Percentiles rank a stretch among this genome's conserved stretches.
Evolutionary conservation across 306 rosid genomes (phyloP).

Genomic region (Acacia melanoxylon): DNA sequence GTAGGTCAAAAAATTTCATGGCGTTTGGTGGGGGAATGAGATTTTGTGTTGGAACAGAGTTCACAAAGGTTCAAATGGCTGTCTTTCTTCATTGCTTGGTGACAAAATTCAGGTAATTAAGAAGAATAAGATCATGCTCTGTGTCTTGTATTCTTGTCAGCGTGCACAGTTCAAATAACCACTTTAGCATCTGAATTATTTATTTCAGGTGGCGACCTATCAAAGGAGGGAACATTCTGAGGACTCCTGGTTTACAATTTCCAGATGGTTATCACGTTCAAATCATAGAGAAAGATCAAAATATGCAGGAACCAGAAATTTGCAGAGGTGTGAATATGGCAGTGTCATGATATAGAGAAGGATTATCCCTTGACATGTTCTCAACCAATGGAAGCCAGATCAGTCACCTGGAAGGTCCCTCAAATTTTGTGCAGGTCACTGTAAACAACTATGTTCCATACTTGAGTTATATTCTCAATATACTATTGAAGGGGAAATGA

Average conservation of each 20-base stretch:
- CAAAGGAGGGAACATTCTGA: constrained; percentile 73
- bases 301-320: constrained; percentile 25
- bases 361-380: constrained; percentile 17
- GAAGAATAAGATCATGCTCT: neutral
- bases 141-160: neutral
- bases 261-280: constrained; percentile 76
- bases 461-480: constrained; percentile 26
- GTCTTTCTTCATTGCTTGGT: constrained; percentile 86
- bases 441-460: constrained; percentile 14
- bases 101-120: constrained; percentile 73
- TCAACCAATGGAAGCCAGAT: constrained; percentile 34
- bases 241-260: constrained; percentile 78
- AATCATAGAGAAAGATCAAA: constrained; percentile 49
- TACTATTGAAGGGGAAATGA: neutral
- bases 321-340: constrained; percentile 7
- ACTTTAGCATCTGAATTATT: constrained; percentile 21
- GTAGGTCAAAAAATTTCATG: constrained; percentile 83
- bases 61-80: constrained; percentile 94
- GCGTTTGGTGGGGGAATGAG: constrained; percentile 99
- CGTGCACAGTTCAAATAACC: constrained; percentile 4
- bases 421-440: constrained; percentile 35
- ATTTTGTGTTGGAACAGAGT: constrained; percentile 96
- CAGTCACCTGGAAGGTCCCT: constrained; percentile 31
- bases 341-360: constrained; percentile 5
- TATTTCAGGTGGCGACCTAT: constrained; percentile 58